phyloP scores from a whole-genome alignment of 2,329 filamentous ascomycete species.

The Lecanosticta acicola region DNA sequence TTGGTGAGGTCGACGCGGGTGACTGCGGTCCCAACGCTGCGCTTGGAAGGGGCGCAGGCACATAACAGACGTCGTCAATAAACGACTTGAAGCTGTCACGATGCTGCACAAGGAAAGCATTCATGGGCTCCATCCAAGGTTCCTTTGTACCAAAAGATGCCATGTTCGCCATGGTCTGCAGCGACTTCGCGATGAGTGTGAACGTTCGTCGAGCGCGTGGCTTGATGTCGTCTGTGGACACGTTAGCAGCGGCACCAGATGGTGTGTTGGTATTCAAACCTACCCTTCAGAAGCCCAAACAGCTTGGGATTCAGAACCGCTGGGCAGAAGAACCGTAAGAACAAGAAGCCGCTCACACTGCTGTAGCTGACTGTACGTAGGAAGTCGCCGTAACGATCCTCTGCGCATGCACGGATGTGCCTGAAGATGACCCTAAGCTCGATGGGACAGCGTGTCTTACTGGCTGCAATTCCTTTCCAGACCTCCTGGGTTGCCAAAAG shows the following conservation, averaged over 20 bases:
- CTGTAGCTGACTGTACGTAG: constrained; percentile 85
- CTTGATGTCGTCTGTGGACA: constrained; percentile 67
- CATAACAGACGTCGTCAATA: constrained; percentile 78
- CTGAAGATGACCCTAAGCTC: constrained; percentile 82
- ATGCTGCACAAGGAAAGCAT: constrained; percentile 71
- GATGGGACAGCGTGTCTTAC: constrained; percentile 68
- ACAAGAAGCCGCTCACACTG: constrained; percentile 90
- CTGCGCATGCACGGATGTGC: constrained; percentile 85
- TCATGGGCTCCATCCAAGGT: constrained; percentile 99
- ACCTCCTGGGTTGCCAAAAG: constrained; percentile 72
- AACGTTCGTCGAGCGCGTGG: constrained; percentile 78
- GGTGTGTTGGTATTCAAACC: constrained; percentile 9
- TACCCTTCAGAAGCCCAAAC: constrained; percentile 74
- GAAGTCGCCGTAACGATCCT: constrained; percentile 91
- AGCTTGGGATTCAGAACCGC: constrained; percentile 94
- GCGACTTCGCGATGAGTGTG: constrained; percentile 84
- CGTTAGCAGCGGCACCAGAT: constrained; percentile 11
- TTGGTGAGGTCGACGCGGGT: constrained; percentile 21
- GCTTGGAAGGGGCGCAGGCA: constrained; percentile 63
- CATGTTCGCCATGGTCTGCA: constrained; percentile 87
- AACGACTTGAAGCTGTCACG: constrained; percentile 78
- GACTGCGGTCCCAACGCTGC: constrained; percentile 43
- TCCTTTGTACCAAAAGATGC: constrained; percentile 91
- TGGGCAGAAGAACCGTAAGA: constrained; percentile 90
- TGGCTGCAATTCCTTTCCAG: constrained; percentile 75